Base-by-base conservation (phyloP, 2,329 filamentous ascomycete species). In the Cladosporium oxysporum region DNA sequence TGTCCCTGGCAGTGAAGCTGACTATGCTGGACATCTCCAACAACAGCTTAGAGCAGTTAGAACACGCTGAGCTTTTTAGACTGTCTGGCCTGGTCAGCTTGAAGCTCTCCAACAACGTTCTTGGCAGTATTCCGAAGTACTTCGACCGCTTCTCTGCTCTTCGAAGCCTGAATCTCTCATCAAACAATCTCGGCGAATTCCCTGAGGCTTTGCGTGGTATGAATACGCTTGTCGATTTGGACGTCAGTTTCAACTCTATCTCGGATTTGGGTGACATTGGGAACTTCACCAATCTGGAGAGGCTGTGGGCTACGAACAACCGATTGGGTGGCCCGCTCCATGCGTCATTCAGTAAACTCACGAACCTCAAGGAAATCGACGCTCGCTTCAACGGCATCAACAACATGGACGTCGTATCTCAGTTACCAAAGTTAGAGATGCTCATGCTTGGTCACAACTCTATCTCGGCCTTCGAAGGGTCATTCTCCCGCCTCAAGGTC, bases 161-260 rank as follows among this genome's bases (percentile, higher is more conserved):
- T 68, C 87, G 95, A 68, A 94, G 88, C 69, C 81, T 99, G 66
- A 97, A 97, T 74, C 84, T 99, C 58, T 97, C 94, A 0, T 99
- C 95, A 1, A 99, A 99, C 77, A 93, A 91, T 67, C 84, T 99
- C 64, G 89, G 90, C 65, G 87, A 87, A 49, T 96, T 99, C 69
- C 95, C 95, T 0, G 83, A 89, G 26, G 96, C 96, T 72, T 83
- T 99, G 26, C 94, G 92, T 77, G 85, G 92, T 28, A 81, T 99
- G 23, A 88, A 88, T 70, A 93, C 90, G 52, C 81, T 99, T 55
- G 91, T 97, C 14, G 94, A 99, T 75, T 86, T 99, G 49, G 95
- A 99, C 74, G 88, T 99, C 75, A 98, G 94, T 76, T 99, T 99
- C 85, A 99, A 99, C 76, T 87, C 89, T 49, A 97, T 99, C 68